phyloP scores from a whole-genome alignment of 2,329 filamentous ascomycete genomes.

The Aspergillus fructus region DNA sequence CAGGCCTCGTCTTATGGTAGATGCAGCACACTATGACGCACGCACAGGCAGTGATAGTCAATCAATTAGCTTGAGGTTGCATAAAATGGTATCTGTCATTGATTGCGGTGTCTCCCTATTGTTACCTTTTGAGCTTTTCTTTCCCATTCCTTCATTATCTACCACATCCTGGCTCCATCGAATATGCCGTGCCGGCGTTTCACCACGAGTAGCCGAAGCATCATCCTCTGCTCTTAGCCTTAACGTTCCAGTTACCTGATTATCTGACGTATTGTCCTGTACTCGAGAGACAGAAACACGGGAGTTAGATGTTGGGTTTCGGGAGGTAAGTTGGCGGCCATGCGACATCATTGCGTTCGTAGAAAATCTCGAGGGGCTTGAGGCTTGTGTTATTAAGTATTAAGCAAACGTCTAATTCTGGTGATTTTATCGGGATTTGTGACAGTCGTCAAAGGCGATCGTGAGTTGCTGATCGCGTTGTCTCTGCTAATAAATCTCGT shows the following conservation, averaged over 20 bases:
- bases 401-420: no score
- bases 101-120: no score
- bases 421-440: neutral
- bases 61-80: neutral
- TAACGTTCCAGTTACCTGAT: slow-evolving; percentile 30
- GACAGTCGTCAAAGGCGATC: neutral
- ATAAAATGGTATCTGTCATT: neutral
- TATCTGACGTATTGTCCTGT: slow-evolving; percentile 18
- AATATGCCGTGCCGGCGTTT: slow-evolving; percentile 60
- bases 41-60: neutral
- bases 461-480: neutral
- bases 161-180: slow-evolving; percentile 92
- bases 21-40: slow-evolving; percentile 84
- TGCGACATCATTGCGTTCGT: slow-evolving; percentile 31
- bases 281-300: slow-evolving; percentile 27
- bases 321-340: slow-evolving; percentile 27
- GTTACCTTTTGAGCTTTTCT: slow-evolving; percentile 90
- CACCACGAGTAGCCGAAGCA: slow-evolving; percentile 12
- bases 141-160: slow-evolving; percentile 91
- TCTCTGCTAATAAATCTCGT: neutral
- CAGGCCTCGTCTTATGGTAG: slow-evolving; percentile 80
- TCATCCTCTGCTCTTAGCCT: slow-evolving; percentile 30
- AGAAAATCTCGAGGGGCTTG: neutral
- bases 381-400: neutral
- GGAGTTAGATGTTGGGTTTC: slow-evolving; percentile 13